Base-by-base conservation (phyloP, 2,329 filamentous ascomycete genomes). In the Fusarium dlaminii region DNA sequence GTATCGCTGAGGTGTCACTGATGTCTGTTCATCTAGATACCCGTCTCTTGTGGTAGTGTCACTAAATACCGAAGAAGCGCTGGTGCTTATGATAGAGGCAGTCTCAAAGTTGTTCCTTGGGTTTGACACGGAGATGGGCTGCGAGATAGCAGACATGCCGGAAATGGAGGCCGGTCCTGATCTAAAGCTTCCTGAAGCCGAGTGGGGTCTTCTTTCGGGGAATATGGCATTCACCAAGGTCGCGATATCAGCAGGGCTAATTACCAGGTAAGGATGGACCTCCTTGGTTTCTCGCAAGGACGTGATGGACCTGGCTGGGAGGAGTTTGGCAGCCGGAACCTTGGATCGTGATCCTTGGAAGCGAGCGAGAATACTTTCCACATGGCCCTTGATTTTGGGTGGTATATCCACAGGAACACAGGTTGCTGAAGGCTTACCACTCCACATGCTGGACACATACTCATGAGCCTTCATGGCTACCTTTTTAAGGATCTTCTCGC, bases 221-320 rank as follows among this genome's bases (percentile, higher is more conserved):
- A 95, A 97, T 20, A 98, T 88, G 17, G 93, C 92, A 81, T 96
- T 94, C 72, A 97, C 89, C 77, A 97, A 84, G 6, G 94, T 95
- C 40, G 93, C 86, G 74, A 97, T 85, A 80, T 98, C 95, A 45
- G 93, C 89, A 40, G 94, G 90, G 79, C 93, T 94, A 74, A 98
- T 83, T 39, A 96, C 92, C 77, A 97, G 85, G 79, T 94, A 96
- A 37, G 92, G 93, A 78, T 93, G 93, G 15, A 94, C 92, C 81
- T 94, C 92, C 27, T 88, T 89, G n/a, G 92, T 94, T 81, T 95
- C 93, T 70, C 92, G 86, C 17, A 94, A 85, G 8, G 92, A 94
- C 11, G 91, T 92, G 71, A 93, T 91, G 60, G 91, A 93, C 73
- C 92, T 89, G 30, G 92, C 92, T 3, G 91, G 92, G 15, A 94